These are phyloP conservation scores for Neurospora cerealis DNA, from an alignment of 495 filamentous ascomycete genomes.

Conservation along the genomic window DNA sequence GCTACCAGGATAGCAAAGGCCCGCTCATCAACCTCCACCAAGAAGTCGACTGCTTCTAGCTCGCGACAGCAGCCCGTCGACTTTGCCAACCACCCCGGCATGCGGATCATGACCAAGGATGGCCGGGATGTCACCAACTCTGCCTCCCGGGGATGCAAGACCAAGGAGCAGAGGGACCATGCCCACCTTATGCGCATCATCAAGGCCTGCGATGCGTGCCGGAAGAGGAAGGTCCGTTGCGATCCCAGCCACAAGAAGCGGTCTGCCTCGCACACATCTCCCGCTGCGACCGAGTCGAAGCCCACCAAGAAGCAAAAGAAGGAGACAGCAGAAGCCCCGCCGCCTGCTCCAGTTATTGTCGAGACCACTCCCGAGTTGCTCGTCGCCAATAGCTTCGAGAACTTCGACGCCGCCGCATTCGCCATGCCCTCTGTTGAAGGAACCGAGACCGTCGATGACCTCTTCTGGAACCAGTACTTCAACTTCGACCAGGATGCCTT, in stretches of 20 bases:
- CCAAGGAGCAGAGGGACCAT: constrained; percentile 51
- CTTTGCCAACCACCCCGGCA: constrained; percentile 42
- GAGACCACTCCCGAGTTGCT: constrained; percentile 5
- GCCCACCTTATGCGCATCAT: constrained; percentile 49
- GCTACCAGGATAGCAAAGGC: constrained; percentile 3
- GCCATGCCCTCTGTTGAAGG: constrained; percentile 9
- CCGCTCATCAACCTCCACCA: constrained; percentile 11
- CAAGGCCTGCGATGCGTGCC: constrained; percentile 47
- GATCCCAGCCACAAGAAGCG: constrained; percentile 41
- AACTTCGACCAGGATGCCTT: constrained; percentile 25
- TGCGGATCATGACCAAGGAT: constrained; percentile 50
- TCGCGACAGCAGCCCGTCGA: constrained; percentile 22
- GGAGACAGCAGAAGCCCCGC: constrained; percentile 9
- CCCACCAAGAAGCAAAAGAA: constrained; percentile 30
- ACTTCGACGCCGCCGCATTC: constrained; percentile 8
- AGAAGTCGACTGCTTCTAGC: constrained; percentile 13
- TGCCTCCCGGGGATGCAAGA: constrained; percentile 47
- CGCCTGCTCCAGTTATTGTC: constrained; percentile 12
- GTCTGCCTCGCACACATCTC: constrained; percentile 19
- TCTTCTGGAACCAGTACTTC: constrained; percentile 32
- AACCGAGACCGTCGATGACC: constrained; percentile 11
- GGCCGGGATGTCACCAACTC: constrained; percentile 46
- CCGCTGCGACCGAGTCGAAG: constrained; percentile 24
- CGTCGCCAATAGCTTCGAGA: constrained; percentile 4
- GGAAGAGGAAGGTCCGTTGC: constrained; percentile 45